Base-by-base conservation (phyloP, 176 grass and related monocot species). In the barley (Hordeum vulgare) region DNA sequence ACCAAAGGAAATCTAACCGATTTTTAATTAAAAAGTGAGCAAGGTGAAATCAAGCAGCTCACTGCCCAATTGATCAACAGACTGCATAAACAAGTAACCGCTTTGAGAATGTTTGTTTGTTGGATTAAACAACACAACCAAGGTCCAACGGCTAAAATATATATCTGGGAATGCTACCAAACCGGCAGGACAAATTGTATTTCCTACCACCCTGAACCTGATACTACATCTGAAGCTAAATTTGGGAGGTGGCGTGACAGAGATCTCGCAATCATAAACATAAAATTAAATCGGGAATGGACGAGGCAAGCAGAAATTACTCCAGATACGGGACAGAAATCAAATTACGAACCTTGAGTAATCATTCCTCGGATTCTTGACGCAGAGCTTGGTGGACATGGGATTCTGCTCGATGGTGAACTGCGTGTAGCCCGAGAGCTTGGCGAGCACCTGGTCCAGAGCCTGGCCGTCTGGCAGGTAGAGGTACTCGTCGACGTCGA, bases 341-440 rank as follows among this genome's bases (percentile, higher is more conserved):
- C 42, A 8, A 14, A 51, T 28, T 35, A 24, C 77, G 53, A 58
- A 97, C 94, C 88, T 88, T 5, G 83, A 71, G 88, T 92, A 92
- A 79, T 84, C 33, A 28, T 56, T 86, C 11, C 9, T 78, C 4
- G 88, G 66, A 82, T 97, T 88, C 74, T 89, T 63, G 29, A 86
- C 74, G 33, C 94, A 97, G 67, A 97, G 90, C 87, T 94, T 97
- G 86, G 83, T 94, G 42, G 90, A 92, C 94, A 97, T 97, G 2
- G 92, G 94, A 7, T 90, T 97, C 90, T 97, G 94, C 77, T 94
- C 88, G 12, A 97, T 97, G 81, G 94, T 97, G 88, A 97, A 94
- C 81, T 97, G 94, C 17, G 94, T 83, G 78, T 87, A 92, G 0
- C 80, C 80, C 0, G 85, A 85, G 37, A 97, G 84, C 87, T 81